phyloP scores from a whole-genome alignment of 192 early-diverging fungal genomes.

The Coemansia sp. region DNA sequence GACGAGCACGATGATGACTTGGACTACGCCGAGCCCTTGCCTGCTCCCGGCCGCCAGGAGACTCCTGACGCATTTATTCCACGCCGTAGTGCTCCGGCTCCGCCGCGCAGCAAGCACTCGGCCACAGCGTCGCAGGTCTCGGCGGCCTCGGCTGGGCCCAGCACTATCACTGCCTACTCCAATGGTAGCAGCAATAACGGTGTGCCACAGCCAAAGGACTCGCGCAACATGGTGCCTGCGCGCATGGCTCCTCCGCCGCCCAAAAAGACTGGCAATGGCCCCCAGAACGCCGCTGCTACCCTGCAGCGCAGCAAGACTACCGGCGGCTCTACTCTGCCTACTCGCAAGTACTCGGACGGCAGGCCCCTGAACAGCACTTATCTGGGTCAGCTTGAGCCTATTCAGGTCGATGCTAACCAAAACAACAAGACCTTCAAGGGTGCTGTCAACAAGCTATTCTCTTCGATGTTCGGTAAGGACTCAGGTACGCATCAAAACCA shows the following conservation, averaged over 20 bases:
- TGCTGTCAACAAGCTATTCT: conserved; percentile 54
- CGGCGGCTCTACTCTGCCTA: conserved; percentile 30
- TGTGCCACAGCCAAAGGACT: conserved; percentile 4
- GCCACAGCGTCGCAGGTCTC: conserved; percentile 16
- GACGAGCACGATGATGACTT: conserved; percentile 38
- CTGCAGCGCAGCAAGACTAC: conserved; percentile 56
- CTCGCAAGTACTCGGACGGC: conserved; percentile 52
- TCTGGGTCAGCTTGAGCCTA: conserved; percentile 52
- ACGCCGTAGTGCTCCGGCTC: conserved; percentile 51
- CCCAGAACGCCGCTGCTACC: conserved; percentile 15
- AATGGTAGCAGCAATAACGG: conserved; percentile 16
- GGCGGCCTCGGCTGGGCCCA: conserved; percentile 16
- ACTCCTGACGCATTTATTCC: conserved; percentile 49
- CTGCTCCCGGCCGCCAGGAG: conserved; percentile 12
- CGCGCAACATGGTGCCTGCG: conserved; percentile 25
- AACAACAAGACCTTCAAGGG: conserved; percentile 55
- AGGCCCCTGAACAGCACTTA: conserved; percentile 54
- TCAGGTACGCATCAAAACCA: not conserved
- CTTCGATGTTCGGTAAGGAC: conserved; percentile 54
- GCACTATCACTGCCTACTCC: conserved; percentile 23
- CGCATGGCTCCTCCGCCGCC: conserved; percentile 50
- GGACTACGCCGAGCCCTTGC: conserved; percentile 23
- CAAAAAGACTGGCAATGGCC: conserved; percentile 47
- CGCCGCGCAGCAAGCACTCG: conserved; percentile 39
- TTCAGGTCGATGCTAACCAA: conserved; percentile 37